A percentile compares a stretch with the other conserved stretches of the same genome.
phyloP scores from a whole-genome alignment of 2,329 filamentous ascomycete species.

The Claviceps pusilla region DNA sequence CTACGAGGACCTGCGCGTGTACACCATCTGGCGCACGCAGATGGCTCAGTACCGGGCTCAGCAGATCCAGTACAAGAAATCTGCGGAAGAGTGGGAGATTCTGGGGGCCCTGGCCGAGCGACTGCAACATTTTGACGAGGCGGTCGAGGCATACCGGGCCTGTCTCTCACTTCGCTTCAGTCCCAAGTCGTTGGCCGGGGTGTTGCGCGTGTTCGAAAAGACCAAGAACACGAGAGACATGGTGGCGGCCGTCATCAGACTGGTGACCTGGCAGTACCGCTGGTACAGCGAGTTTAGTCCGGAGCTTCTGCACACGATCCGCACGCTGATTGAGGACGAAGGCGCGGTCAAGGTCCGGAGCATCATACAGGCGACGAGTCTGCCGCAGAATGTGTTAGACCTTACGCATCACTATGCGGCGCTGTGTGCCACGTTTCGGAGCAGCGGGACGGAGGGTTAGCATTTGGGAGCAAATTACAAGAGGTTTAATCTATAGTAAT shows the following conservation, averaged over 20 bases:
- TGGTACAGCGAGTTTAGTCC: constrained; percentile 99
- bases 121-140: constrained; percentile 82
- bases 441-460: constrained; percentile 74
- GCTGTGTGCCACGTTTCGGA: constrained; percentile 85
- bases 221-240: constrained; percentile 66
- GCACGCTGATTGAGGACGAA: constrained; percentile 91
- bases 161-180: constrained; percentile 82
- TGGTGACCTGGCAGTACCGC: constrained; percentile 95
- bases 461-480: not conserved
- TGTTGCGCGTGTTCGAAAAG: constrained; percentile 65
- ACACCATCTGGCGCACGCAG: constrained; percentile 98
- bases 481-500: no score
- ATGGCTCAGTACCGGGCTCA: constrained; percentile 92
- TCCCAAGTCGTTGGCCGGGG: constrained; percentile 77
- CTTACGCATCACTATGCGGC: constrained; percentile 93
- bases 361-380: constrained; percentile 88
- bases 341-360: constrained; percentile 93
- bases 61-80: constrained; percentile 91
- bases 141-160: constrained; percentile 79
- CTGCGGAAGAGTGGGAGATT: constrained; percentile 95
- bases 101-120: constrained; percentile 83
- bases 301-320: constrained; percentile 70
- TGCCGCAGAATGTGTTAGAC: constrained; percentile 85
- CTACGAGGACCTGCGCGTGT: constrained; percentile 93
- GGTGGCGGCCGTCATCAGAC: constrained; percentile 69